Evolutionary conservation across 331 rosid genomes (phyloP).

Genomic region (Stylosanthes scabra): DNA sequence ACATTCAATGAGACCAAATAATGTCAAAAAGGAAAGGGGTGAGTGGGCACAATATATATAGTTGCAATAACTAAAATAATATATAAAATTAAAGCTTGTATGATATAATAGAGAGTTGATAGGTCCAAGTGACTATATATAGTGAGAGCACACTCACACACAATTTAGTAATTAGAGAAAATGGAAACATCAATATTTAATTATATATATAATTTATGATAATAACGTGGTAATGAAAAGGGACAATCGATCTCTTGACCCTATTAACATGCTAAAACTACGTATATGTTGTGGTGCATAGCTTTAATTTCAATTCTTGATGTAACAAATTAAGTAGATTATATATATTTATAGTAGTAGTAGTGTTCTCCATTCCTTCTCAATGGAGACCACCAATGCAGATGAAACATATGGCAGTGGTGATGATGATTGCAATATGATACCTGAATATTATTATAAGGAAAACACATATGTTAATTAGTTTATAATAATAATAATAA

Average conservation of each 20-base stretch:
- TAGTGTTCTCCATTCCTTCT: constrained; percentile 17
- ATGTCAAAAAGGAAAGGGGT: not conserved
- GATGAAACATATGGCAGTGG: constrained; percentile 42
- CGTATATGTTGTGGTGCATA: not conserved
- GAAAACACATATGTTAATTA: not conserved
- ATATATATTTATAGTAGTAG: not conserved
- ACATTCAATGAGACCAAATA: constrained; percentile 1
- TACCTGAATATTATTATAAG: constrained; percentile 42
- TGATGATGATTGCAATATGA: constrained; percentile 44
- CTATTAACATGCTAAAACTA: not conserved
- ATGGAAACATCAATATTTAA: constrained; percentile 11
- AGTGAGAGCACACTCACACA: not conserved
- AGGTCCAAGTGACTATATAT: constrained; percentile 15
- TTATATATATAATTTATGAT: not conserved
- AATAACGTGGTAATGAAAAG: too few species aligned
- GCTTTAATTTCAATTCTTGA: constrained; percentile 30
- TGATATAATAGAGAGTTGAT: constrained; percentile 5
- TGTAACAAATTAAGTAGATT: not conserved
- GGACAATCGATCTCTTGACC: not conserved
- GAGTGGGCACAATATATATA: not conserved
- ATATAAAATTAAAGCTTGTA: not conserved
- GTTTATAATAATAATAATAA: too few species aligned
- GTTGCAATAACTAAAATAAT: not conserved
- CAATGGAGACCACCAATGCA: constrained; percentile 25
- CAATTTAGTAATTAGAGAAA: too few species aligned